phyloP scores from a whole-genome alignment of 805 yeast species.

The Wickerhamiella occidentalis region DNA sequence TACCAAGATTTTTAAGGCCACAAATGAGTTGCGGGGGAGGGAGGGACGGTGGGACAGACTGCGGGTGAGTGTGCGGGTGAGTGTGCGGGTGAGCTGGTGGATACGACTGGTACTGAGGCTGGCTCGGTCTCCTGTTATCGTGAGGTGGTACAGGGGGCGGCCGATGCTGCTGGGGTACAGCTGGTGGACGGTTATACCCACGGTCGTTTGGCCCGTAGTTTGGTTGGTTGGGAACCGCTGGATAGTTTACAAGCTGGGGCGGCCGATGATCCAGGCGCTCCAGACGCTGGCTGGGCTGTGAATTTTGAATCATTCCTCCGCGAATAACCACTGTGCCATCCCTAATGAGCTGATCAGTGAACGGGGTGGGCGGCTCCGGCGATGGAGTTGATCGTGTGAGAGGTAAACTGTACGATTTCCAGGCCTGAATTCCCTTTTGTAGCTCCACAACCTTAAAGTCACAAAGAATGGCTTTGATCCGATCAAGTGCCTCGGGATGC shows the following conservation, averaged over 20 bases:
- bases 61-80: background rate
- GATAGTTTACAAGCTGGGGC: background rate
- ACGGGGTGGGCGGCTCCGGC: conserved; percentile 10
- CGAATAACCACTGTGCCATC: conserved; percentile 1
- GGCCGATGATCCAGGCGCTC: background rate
- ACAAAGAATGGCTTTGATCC: conserved; percentile 28
- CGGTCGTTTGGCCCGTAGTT: too few species aligned
- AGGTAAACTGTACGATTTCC: conserved; percentile 23
- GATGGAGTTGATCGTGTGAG: background rate
- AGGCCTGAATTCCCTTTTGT: conserved; percentile 44
- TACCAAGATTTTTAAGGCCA: conserved; percentile 74
- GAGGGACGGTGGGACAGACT: background rate
- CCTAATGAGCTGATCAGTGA: conserved; percentile 3
- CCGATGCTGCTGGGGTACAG: too few species aligned
- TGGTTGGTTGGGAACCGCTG: background rate
- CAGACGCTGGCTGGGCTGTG: too few species aligned
- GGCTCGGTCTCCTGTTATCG: background rate
- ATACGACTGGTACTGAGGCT: too few species aligned
- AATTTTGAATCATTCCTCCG: background rate
- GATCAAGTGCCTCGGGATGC: conserved; percentile 5
- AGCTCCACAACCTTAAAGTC: conserved; percentile 32
- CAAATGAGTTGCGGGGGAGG: background rate
- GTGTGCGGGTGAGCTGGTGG: too few species aligned
- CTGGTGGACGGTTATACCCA: conserved; percentile 2
- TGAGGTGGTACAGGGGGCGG: background rate